A percentile compares a stretch with the other conserved stretches of the same genome.
phyloP scores from a whole-genome alignment of 495 filamentous ascomycete genomes.

The Penicillium argentinense region DNA sequence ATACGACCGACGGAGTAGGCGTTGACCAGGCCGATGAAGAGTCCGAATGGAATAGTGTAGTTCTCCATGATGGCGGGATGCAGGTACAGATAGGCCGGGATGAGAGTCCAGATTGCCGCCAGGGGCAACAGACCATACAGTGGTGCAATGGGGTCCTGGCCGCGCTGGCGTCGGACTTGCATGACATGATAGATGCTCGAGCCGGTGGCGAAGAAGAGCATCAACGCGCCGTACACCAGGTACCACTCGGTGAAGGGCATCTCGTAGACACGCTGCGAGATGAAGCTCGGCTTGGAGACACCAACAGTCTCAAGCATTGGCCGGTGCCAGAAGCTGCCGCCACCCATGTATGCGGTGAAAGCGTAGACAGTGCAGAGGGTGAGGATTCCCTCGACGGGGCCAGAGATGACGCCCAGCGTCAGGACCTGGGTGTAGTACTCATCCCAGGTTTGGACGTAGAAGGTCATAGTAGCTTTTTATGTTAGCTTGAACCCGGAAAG shows the following conservation, averaged over 20 bases:
- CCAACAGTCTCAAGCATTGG: conserved; percentile 73
- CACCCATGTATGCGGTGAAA: conserved; percentile 81
- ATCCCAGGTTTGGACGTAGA: conserved; percentile 99
- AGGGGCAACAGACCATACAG: conserved; percentile 82
- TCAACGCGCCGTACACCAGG: conserved; percentile 81
- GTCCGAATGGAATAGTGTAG: conserved; percentile 81
- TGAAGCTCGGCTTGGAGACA: conserved; percentile 58
- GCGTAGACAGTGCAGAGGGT: conserved; percentile 80
- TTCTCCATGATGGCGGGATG: conserved; percentile 78
- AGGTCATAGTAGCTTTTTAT: conserved; percentile 69
- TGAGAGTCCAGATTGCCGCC: conserved; percentile 68
- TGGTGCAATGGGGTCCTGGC: conserved; percentile 66
- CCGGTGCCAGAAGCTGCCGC: conserved; percentile 89
- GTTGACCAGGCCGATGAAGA: conserved; percentile 86
- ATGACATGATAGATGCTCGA: conserved; percentile 78
- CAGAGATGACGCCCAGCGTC: conserved; percentile 87
- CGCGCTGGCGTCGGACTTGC: conserved; percentile 68
- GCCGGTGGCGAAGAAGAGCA: conserved; percentile 79
- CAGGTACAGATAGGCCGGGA: conserved; percentile 75
- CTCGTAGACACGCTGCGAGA: conserved; percentile 70
- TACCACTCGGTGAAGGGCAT: conserved; percentile 89
- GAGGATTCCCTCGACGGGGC: conserved; percentile 92
- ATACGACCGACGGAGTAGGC: conserved; percentile 94
- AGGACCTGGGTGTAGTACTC: conserved; percentile 97
- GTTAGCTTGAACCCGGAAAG: too few relatives aligned